Conservation (phyloP, 2,329 filamentous ascomycete genomes). For the Aspergillus clavatus region DNA sequence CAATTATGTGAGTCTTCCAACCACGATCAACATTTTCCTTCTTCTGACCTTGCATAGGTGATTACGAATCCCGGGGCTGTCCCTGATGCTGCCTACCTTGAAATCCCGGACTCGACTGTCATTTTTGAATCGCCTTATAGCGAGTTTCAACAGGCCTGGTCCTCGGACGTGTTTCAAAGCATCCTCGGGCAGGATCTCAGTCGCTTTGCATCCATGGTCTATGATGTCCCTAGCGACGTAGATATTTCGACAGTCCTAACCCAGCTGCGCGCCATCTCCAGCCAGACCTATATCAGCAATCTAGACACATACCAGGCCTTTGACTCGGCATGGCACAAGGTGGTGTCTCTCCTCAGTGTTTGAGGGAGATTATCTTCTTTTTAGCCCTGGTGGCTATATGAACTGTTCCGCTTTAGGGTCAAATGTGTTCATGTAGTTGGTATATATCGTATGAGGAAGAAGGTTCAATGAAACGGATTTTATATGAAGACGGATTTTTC, state of each 20-base stretch:
- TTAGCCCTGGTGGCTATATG: neutral
- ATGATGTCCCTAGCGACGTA: constrained; percentile 1
- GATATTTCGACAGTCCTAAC: constrained; percentile 1
- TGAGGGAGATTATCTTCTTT: neutral
- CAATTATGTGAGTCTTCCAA: constrained; percentile 2
- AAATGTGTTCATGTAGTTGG: no score
- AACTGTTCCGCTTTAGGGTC: no score
- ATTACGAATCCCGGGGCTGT: constrained; percentile 11
- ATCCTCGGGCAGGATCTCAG: neutral
- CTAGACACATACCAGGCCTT: constrained; percentile 5
- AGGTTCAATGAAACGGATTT: no score
- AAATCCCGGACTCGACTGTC: constrained; percentile 7
- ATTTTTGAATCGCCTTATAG: constrained; percentile 12
- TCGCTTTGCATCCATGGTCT: constrained; percentile 9
- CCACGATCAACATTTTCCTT: neutral
- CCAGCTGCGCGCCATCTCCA: constrained; percentile 6
- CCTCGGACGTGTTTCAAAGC: neutral
- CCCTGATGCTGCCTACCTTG: constrained; percentile 10
- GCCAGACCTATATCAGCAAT: constrained; percentile 9
- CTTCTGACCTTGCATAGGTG: constrained; percentile 4
- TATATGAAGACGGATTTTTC: no score
- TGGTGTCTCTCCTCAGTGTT: neutral
- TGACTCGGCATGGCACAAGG: neutral
- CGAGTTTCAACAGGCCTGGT: constrained; percentile 1
- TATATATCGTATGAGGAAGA: no score